Evolutionary conservation across 1,284 basidiomycete species (phyloP).

Genomic region (Fistulina hepatica): DNA sequence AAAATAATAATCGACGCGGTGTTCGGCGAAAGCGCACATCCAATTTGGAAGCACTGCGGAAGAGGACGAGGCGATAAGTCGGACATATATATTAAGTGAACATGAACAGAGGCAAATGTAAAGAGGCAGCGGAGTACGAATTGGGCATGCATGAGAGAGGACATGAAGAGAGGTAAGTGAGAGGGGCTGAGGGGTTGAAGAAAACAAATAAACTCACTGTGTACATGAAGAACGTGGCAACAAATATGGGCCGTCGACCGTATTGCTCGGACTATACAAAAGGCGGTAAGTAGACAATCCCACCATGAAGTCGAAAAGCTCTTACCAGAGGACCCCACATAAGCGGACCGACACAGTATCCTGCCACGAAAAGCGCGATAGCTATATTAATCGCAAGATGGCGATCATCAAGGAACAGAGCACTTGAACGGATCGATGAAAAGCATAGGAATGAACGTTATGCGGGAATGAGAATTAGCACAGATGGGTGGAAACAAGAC

Average conservation of each 20-base stretch:
- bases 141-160: neutral
- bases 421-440: no score
- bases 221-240: constrained; percentile 58
- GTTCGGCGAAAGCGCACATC: constrained; percentile 51
- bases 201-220: constrained; percentile 21
- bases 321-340: constrained; percentile 46
- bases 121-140: neutral
- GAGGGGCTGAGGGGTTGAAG: no score
- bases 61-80: no score
- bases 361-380: constrained; percentile 44
- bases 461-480: neutral
- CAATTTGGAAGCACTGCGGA: constrained; percentile 45
- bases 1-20: constrained; percentile 52
- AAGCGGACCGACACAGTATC: constrained; percentile 40
- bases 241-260: constrained; percentile 56
- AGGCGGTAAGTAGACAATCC: constrained; percentile 39
- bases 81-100: no score
- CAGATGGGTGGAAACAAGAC: no score
- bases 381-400: constrained; percentile 25
- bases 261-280: constrained; percentile 43
- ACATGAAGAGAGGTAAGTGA: no score
- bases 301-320: neutral
- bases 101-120: neutral
- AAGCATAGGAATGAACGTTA: neutral
- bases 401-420: neutral